Conservation (phyloP, 805 yeast species). For the Teunomyces aglyptinius region DNA sequence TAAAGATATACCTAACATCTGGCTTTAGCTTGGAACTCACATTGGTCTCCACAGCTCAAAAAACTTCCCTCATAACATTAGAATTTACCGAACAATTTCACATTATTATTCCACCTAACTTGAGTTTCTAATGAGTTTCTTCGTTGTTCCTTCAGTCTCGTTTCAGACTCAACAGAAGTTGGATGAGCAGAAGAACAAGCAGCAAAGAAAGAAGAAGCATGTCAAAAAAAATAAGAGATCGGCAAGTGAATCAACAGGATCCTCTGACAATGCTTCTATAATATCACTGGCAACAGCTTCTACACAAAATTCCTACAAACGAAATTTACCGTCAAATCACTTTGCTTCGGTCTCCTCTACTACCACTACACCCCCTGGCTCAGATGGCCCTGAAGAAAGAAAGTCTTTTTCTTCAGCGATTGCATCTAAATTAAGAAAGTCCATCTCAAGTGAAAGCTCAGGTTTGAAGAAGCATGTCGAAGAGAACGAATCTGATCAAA, state of each 20-base stretch:
- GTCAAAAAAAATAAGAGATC: background rate
- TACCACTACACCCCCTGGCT: background rate
- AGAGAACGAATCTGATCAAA: background rate
- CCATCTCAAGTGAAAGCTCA: background rate
- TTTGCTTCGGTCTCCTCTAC: background rate
- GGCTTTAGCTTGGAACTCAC: background rate
- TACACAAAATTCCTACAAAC: conserved; percentile 2
- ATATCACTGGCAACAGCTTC: conserved; percentile 5
- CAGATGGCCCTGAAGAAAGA: background rate
- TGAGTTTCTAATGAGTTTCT: conserved; percentile 34
- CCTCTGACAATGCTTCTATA: conserved; percentile 4
- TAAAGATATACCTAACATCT: background rate
- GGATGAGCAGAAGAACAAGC: conserved; percentile 16
- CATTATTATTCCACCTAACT: background rate
- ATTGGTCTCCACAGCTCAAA: background rate
- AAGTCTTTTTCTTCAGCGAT: conserved; percentile 12
- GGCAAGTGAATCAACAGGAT: background rate
- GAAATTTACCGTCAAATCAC: background rate
- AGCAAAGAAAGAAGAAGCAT: conserved; percentile 12
- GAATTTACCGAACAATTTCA: background rate
- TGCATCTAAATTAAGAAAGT: conserved; percentile 9
- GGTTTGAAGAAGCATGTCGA: background rate
- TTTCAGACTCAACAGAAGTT: conserved; percentile 42
- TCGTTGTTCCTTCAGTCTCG: conserved; percentile 38
- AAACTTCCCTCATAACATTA: background rate